phyloP scores from a whole-genome alignment of 306 rosid genomes.

The Abrus precatorius region DNA sequence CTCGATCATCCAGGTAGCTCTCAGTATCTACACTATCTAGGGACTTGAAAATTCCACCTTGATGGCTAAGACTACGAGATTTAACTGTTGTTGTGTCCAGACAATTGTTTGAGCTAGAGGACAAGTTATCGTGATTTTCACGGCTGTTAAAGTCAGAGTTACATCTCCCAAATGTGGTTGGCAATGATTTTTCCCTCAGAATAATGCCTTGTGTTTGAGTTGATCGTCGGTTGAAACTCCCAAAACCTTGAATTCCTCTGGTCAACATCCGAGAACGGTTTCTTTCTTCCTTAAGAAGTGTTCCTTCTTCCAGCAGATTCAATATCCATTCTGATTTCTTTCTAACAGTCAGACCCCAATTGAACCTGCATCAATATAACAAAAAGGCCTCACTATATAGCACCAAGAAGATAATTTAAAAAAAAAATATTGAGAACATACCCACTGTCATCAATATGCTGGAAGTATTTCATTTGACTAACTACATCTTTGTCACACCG shows the following conservation, averaged over 20 bases:
- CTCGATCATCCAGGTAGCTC: constrained; percentile 33
- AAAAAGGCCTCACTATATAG: neutral
- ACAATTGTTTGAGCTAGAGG: constrained; percentile 18
- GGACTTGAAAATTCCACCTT: constrained; percentile 15
- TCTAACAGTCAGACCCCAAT: constrained; percentile 76
- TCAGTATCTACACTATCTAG: constrained; percentile 26
- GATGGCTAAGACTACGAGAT: neutral
- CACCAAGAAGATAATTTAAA: neutral
- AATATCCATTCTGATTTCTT: constrained; percentile 66
- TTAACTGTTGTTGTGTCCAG: constrained; percentile 39
- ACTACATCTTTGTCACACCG: constrained; percentile 64
- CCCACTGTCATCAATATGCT: constrained; percentile 75
- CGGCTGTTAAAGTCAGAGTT: constrained; percentile 53
- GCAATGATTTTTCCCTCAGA: constrained; percentile 53
- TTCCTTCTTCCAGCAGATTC: constrained; percentile 64
- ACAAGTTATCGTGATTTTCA: constrained; percentile 53
- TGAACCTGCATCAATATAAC: constrained; percentile 64
- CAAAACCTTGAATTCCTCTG: constrained; percentile 81
- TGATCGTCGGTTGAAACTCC: constrained; percentile 61
- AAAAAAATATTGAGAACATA: constrained; percentile 24
- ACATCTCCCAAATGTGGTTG: constrained; percentile 52
- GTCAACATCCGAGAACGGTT: constrained; percentile 68
- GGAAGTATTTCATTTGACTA: constrained; percentile 64
- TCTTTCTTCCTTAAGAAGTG: constrained; percentile 70
- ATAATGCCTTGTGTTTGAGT: constrained; percentile 50